Conservation (phyloP, 257 asterid species). For the Jasminum sambac region DNA sequence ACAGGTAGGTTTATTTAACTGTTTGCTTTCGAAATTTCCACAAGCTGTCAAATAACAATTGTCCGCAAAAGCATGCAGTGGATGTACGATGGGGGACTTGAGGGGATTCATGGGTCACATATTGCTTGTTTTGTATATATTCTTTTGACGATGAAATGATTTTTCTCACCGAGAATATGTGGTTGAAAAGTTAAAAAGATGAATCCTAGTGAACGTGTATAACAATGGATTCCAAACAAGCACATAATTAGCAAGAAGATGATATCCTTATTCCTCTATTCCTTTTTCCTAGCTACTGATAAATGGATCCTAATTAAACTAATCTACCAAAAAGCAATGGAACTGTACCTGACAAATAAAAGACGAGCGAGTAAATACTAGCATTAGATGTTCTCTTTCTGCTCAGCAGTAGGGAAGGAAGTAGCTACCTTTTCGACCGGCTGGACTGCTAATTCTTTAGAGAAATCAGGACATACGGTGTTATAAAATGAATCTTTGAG, state of each 20-base stretch:
- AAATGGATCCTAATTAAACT: slow-evolving; percentile 8
- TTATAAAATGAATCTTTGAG: slow-evolving; percentile 28
- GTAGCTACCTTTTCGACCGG: slow-evolving; percentile 28
- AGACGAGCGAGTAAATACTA: neutral
- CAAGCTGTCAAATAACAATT: slow-evolving; percentile 18
- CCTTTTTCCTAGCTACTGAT: neutral
- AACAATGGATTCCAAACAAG: too few relatives aligned
- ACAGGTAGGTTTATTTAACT: neutral
- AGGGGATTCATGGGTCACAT: slow-evolving; percentile 13
- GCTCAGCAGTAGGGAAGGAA: slow-evolving; percentile 31
- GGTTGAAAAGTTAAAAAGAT: too few relatives aligned
- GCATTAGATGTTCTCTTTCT: slow-evolving; percentile 37
- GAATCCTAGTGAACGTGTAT: too few relatives aligned
- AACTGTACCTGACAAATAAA: slow-evolving; percentile 11
- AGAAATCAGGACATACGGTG: slow-evolving; percentile 26
- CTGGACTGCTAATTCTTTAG: slow-evolving; percentile 26
- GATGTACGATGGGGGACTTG: neutral
- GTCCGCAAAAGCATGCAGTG: neutral
- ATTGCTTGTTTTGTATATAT: too few relatives aligned
- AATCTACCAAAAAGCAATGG: neutral
- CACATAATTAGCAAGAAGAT: slow-evolving; percentile 5
- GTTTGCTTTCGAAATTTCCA: slow-evolving; percentile 9
- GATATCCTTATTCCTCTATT: too few relatives aligned
- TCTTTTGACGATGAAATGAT: too few relatives aligned
- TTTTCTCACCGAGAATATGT: too few relatives aligned